Base-by-base conservation (phyloP, 116 monocot genomes). In the Phalaenopsis hybrid region DNA sequence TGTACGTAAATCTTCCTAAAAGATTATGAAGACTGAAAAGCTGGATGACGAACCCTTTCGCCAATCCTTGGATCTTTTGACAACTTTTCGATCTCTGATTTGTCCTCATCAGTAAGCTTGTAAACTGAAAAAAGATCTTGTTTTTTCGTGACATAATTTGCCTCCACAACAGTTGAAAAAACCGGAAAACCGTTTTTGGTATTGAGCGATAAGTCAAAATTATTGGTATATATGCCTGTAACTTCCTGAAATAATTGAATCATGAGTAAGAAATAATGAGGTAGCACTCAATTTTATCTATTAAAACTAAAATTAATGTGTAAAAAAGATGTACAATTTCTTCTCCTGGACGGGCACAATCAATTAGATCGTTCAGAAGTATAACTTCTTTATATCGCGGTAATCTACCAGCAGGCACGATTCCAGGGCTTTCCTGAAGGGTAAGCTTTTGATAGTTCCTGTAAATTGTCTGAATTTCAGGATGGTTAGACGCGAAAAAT, bases 361-460 rank as follows among this genome's bases (percentile, higher is more conserved):
- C 98, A 78, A 98, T 98, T 34, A 98, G 80, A 82, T 98, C 98
- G 87, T 98, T 98, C 83, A 98, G 23, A 78, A 98, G 92, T 83
- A 98, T 98, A 65, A 98, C 98, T 95, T 98, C 98, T 82, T 98
- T 98, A 85, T 95, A 89, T 88, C 98, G 91, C 74, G 98, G 98
- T 78, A 98, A 92, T 84, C 98, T 89, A 67, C 98, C 98, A 86
- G 98, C 94, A 48, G 98, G 98, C 21, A 98, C 98, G 82, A 92
- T 94, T 81, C 98, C 98, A 79, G 98, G 98, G 83, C 98, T 98
- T 84, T 98, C 98, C 82, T 98, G 98, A 82, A 98, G 95, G 20
- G 98, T 93, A 17, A 98, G 95, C 85, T 98, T 98, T 87, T 98
- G 98, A 81, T 98, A 98, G 84, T 98, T 98, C 82, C 98, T 88